Base-by-base conservation (phyloP, 1,284 basidiomycete genomes). In the Sutorius eximius region DNA sequence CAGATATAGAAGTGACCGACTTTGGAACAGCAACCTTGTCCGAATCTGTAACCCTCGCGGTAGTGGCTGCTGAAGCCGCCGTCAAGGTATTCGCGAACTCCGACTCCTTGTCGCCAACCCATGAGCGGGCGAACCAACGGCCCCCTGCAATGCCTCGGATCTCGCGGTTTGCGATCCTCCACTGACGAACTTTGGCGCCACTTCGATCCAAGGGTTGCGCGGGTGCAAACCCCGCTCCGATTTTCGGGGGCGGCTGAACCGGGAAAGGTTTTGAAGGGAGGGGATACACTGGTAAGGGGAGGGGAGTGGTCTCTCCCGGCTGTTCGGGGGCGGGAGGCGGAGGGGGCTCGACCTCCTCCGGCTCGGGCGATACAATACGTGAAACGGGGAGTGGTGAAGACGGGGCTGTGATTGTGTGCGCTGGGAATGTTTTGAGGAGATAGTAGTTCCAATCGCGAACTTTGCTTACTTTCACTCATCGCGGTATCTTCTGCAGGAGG, bases 21-120 rank as follows among this genome's bases (percentile, higher is more conserved):
- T 72, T 70, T 20, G 71, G 59, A 8, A 61, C n/a, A 7, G 63
- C 64, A 36, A 66, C 47, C 59, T 71, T 74, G 49, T 74, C 71
- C 41, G 69, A 65, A 46, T 70, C 70, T 43, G 56, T 60, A 62
- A 71, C 53, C 58, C 65, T 64, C 45, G 68, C 57, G 38, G 64
- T 61, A 29, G 63, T 60, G 16, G 64, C 51, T 24, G 65, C 61
- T 16, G 64, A 44, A 56, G 80, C 61, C 15, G 65, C 62, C 5
- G 65, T 55, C 2, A 77, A 52, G 3, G 69, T 60, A 15, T 59
- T 59, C 1, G 74, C 79, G 53, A 79, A 83, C 55, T 86, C 81
- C 13, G 86, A 89, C 42, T 88, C 86, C 68, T 88, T 89, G 56
- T 85, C 84, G n/a, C 87, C 89, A 13, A 87, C 85, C 88, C 87